phyloP scores from a whole-genome alignment of 192 early-diverging fungal species.

The Mortierella hygrophila region DNA sequence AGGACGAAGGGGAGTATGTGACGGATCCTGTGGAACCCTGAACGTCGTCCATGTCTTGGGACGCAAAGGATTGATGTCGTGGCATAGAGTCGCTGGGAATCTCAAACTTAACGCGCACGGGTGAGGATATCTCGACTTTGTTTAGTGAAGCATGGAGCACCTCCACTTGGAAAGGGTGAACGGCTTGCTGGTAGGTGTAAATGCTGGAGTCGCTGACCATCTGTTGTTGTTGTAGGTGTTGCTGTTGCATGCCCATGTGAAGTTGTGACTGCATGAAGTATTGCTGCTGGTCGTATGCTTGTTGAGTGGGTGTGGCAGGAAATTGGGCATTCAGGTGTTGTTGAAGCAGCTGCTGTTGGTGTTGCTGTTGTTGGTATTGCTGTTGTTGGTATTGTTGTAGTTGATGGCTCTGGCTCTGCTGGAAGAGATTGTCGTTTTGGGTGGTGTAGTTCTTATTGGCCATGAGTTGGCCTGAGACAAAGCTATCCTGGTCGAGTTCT shows the following conservation, averaged over 20 bases:
- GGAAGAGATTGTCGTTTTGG: slow-evolving; percentile 12
- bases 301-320: slow-evolving; percentile 10
- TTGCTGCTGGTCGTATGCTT: slow-evolving; percentile 13
- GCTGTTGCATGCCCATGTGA: slow-evolving; percentile 12
- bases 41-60: slow-evolving; percentile 46
- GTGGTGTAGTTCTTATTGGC: slow-evolving; percentile 11
- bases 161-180: slow-evolving; percentile 40
- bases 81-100: slow-evolving; percentile 13
- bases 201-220: background rate
- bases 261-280: slow-evolving; percentile 12
- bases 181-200: slow-evolving; percentile 22
- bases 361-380: slow-evolving; percentile 21
- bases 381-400: slow-evolving; percentile 17
- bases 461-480: slow-evolving; percentile 8
- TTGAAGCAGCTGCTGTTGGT: slow-evolving; percentile 18
- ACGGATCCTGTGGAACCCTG: slow-evolving; percentile 3
- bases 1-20: slow-evolving; percentile 18
- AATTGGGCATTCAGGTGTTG: slow-evolving; percentile 9
- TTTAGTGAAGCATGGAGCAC: background rate
- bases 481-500: background rate
- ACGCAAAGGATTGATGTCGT: background rate
- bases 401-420: background rate
- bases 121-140: slow-evolving; percentile 3
- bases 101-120: slow-evolving; percentile 3
- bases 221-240: slow-evolving; percentile 14